phyloP scores from a whole-genome alignment of 257 asterid genomes.

The Dorcoceras hygrometricum region DNA sequence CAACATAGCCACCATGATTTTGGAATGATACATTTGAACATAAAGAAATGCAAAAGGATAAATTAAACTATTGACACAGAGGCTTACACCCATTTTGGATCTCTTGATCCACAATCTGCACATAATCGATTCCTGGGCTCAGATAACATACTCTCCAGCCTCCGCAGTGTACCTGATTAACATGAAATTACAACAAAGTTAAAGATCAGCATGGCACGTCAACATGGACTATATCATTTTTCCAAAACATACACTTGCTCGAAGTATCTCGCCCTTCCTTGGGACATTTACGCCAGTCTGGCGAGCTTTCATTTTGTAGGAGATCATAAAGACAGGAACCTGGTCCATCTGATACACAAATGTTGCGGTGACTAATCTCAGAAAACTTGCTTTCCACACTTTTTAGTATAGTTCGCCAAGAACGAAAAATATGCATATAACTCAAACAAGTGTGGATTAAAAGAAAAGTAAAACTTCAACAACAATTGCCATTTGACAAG shows the following conservation, averaged over 20 bases:
- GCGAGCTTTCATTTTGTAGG: constrained; percentile 47
- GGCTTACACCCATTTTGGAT: constrained; percentile 97
- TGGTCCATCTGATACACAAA: constrained; percentile 24
- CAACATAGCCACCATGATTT: not conserved
- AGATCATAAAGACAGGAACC: constrained; percentile 64
- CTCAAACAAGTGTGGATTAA: not conserved
- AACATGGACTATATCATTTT: no score
- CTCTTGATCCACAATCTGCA: constrained; percentile 91
- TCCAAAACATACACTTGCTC: constrained; percentile 40
- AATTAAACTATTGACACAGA: not conserved
- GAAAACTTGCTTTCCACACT: not conserved
- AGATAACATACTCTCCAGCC: constrained; percentile 54
- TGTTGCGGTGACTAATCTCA: not conserved
- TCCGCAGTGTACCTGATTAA: constrained; percentile 56
- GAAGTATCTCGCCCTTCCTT: constrained; percentile 28
- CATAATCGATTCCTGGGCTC: constrained; percentile 64
- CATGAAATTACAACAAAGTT: not conserved
- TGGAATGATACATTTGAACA: not conserved
- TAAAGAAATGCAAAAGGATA: not conserved
- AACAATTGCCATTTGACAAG: not conserved
- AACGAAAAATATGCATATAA: not conserved
- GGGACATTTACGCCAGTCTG: constrained; percentile 34
- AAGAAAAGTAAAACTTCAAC: not conserved
- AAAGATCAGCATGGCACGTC: constrained; percentile 1
- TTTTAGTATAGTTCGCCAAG: not conserved